Percentiles rank a stretch among this genome's conserved stretches.
phyloP scores from a whole-genome alignment of 768 basidiomycete genomes.

The Suillus discolor region DNA sequence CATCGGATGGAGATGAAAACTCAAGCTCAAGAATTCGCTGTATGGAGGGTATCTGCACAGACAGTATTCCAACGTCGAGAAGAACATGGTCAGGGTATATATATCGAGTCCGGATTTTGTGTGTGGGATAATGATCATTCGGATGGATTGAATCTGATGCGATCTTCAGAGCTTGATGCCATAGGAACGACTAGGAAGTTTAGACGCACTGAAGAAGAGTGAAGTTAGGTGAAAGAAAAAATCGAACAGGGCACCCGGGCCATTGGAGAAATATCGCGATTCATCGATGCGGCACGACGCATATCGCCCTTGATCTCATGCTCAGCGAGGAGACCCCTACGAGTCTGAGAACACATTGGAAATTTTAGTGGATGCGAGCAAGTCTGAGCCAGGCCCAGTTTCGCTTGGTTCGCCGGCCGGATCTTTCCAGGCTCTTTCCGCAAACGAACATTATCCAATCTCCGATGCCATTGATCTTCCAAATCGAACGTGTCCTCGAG shows the following conservation, averaged over 20 bases:
- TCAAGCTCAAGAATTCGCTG: neutral
- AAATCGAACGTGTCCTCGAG: neutral
- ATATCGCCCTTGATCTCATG: neutral
- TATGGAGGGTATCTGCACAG: neutral
- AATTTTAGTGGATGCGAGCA: neutral
- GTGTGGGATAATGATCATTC: neutral
- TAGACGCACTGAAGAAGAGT: neutral
- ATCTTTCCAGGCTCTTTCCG: neutral
- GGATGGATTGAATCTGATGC: neutral
- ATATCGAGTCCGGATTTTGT: neutral
- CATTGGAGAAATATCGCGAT: neutral
- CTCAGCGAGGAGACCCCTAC: neutral
- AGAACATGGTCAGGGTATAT: neutral
- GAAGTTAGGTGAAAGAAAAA: neutral
- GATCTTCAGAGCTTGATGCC: neutral
- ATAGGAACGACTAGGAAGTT: neutral
- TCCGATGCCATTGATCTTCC: neutral
- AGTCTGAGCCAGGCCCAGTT: neutral
- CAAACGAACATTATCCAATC: neutral
- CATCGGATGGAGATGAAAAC: neutral
- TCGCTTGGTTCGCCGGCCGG: neutral
- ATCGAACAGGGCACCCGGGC: neutral
- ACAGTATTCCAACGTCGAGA: neutral
- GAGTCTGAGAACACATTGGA: neutral
- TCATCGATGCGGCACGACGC: too few species aligned